Evolutionary conservation across 1,139 yeast species (phyloP).

Genomic region (Yamadazyma trypodendri): DNA sequence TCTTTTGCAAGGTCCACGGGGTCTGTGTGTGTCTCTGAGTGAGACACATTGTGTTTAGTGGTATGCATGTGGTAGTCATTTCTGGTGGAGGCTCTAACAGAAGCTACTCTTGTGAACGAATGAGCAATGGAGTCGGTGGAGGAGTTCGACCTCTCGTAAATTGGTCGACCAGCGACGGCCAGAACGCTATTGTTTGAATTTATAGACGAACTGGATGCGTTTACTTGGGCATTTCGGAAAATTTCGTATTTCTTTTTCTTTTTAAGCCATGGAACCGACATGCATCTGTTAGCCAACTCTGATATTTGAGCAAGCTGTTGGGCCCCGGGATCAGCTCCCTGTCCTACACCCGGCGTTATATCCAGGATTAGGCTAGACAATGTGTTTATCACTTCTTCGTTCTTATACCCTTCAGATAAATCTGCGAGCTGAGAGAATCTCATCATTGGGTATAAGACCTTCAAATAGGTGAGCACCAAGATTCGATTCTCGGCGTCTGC

Average conservation of each 20-base stretch:
- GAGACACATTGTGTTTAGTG: conserved; percentile 26
- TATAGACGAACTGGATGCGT: conserved; percentile 10
- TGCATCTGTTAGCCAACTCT: conserved; percentile 62
- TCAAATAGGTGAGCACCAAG: conserved; percentile 69
- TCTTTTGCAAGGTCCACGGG: conserved; percentile 11
- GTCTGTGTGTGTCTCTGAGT: conserved; percentile 1
- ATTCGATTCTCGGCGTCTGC: conserved; percentile 49
- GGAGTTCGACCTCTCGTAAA: conserved; percentile 9
- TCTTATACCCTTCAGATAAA: conserved; percentile 53
- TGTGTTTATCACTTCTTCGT: conserved; percentile 49
- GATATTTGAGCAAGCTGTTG: conserved; percentile 44
- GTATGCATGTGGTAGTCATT: conserved; percentile 41
- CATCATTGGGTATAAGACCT: conserved; percentile 73
- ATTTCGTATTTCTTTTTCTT: conserved; percentile 10
- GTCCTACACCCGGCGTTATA: conserved; percentile 15
- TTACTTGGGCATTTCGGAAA: conserved; percentile 4
- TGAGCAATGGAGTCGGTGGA: conserved; percentile 28
- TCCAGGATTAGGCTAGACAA: conserved; percentile 46
- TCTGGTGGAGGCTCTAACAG: conserved; percentile 36
- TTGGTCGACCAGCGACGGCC: conserved; percentile 2
- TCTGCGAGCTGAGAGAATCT: conserved; percentile 60
- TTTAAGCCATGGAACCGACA: conserved; percentile 57
- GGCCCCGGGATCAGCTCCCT: conserved; percentile 5
- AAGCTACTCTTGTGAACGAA: conserved; percentile 34
- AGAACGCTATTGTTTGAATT: conserved; percentile 5